These are phyloP conservation scores for Gentiana straminea DNA, from an alignment of 257 asterid genomes.

Conservation along the genomic window DNA sequence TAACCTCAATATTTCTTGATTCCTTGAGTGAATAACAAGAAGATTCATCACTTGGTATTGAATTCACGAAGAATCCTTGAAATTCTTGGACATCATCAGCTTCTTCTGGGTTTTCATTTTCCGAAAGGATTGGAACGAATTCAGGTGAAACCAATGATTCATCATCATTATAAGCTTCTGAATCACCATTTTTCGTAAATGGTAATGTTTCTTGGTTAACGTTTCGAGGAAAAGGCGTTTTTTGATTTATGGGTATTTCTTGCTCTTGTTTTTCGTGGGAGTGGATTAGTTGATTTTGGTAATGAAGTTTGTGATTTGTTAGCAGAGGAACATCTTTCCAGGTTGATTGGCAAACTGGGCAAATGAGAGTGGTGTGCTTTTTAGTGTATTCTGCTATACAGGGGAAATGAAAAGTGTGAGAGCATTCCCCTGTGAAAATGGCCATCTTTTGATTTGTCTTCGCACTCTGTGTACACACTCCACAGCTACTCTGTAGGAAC, in stretches of 20 bases:
- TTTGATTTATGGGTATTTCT: conserved; percentile 2
- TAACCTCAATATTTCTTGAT: conserved; percentile 37
- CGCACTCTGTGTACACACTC: conserved; percentile 74
- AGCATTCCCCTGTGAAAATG: conserved; percentile 85
- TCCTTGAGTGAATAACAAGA: conserved; percentile 1
- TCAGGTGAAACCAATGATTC: conserved; percentile 61
- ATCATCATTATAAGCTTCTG: conserved; percentile 45
- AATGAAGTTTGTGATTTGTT: conserved; percentile 35
- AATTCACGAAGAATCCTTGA: conserved; percentile 63
- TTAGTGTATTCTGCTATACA: conserved; percentile 58
- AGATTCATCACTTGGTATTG: conserved; percentile 34
- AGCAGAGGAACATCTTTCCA: conserved; percentile 80
- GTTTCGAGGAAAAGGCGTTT: neutral
- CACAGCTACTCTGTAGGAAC: conserved; percentile 61
- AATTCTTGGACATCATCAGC: conserved; percentile 44
- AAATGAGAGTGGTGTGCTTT: conserved; percentile 37
- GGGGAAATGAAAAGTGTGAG: conserved; percentile 79
- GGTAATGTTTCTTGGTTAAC: conserved; percentile 5
- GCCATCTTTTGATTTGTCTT: conserved; percentile 75
- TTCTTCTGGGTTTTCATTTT: conserved; percentile 12
- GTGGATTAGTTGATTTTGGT: conserved; percentile 3
- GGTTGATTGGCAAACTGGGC: conserved; percentile 64
- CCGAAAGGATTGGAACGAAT: conserved; percentile 27
- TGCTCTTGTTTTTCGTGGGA: conserved; percentile 7
- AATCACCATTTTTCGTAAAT: conserved; percentile 3